Evolutionary conservation across 441 rosid genomes (phyloP).

Genomic region (Biscutella laevigata): DNA sequence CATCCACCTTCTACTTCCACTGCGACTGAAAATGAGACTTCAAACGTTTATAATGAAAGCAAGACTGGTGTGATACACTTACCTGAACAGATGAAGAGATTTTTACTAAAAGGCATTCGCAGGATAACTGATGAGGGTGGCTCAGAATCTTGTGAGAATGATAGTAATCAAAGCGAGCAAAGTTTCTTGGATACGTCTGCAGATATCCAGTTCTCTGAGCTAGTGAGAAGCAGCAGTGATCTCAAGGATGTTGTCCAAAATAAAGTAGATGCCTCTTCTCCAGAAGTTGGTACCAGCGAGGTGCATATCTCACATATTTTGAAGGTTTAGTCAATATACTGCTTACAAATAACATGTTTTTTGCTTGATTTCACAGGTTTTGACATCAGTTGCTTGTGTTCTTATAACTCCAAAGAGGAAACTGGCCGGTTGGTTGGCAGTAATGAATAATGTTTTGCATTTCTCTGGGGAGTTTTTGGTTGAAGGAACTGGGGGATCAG

Average conservation of each 20-base stretch:
- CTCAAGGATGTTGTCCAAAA: constrained; percentile 55
- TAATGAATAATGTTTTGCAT: constrained; percentile 79
- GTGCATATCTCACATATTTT: constrained; percentile 33
- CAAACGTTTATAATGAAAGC: constrained; percentile 39
- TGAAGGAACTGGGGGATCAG: constrained; percentile 91
- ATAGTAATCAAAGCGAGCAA: constrained; percentile 43
- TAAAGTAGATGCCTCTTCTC: constrained; percentile 52
- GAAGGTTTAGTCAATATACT: constrained; percentile 13
- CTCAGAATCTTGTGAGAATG: constrained; percentile 60
- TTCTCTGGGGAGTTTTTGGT: constrained; percentile 90
- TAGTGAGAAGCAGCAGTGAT: constrained; percentile 52
- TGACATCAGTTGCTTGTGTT: constrained; percentile 71
- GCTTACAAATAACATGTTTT: constrained; percentile 23
- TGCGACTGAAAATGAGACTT: constrained; percentile 38
- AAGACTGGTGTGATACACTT: constrained; percentile 72
- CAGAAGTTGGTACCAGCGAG: constrained; percentile 74
- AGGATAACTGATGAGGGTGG: constrained; percentile 82
- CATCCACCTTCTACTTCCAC: constrained; percentile 48
- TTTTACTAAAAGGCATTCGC: constrained; percentile 79
- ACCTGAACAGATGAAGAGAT: constrained; percentile 97
- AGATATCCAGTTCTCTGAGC: constrained; percentile 42
- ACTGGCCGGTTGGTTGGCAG: constrained; percentile 82
- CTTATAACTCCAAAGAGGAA: constrained; percentile 93
- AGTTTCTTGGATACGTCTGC: constrained; percentile 41
- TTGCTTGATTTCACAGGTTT: constrained; percentile 55